A percentile compares a stretch with the other conserved stretches of the same genome.
Conservation (phyloP, 2,329 filamentous ascomycete genomes). For the Exserohilum rostratum region DNA sequence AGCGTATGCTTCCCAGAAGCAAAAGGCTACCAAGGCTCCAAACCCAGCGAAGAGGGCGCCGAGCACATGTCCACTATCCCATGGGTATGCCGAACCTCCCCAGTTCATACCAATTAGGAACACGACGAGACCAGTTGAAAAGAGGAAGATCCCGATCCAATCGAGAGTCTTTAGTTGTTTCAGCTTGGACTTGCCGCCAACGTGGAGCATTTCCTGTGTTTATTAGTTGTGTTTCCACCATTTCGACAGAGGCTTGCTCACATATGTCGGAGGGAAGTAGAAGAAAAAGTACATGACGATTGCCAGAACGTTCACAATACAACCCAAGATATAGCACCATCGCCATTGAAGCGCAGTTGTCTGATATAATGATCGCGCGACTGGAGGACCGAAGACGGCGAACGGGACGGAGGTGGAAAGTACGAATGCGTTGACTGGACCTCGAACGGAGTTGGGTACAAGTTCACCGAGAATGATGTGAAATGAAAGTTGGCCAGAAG, state of each 20-base stretch:
- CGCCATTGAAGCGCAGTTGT: constrained; percentile 41
- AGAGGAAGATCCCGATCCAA: constrained; percentile 56
- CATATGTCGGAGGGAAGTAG: constrained; percentile 45
- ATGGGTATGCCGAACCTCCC: constrained; percentile 46
- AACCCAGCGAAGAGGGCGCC: constrained; percentile 44
- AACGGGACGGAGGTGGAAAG: constrained; percentile 38
- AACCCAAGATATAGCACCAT: constrained; percentile 40
- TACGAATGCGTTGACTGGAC: constrained; percentile 46
- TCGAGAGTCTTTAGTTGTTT: constrained; percentile 51
- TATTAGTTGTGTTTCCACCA: not conserved
- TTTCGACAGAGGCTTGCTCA: constrained; percentile 11
- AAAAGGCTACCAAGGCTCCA: constrained; percentile 40
- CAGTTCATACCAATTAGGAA: constrained; percentile 57
- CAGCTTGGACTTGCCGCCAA: constrained; percentile 43
- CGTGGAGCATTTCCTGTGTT: constrained; percentile 42
- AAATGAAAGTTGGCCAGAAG: constrained; percentile 49
- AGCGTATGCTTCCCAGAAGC: constrained; percentile 37
- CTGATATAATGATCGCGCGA: constrained; percentile 38
- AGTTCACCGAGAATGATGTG: constrained; percentile 48
- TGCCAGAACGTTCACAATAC: constrained; percentile 39
- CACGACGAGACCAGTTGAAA: constrained; percentile 53
- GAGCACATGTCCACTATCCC: constrained; percentile 44
- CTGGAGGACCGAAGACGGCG: constrained; percentile 40
- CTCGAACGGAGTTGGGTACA: constrained; percentile 41
- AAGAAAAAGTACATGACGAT: constrained; percentile 44